Conservation (phyloP, 352 stramenopile species). For the Thalassiosira mediterranea region DNA sequence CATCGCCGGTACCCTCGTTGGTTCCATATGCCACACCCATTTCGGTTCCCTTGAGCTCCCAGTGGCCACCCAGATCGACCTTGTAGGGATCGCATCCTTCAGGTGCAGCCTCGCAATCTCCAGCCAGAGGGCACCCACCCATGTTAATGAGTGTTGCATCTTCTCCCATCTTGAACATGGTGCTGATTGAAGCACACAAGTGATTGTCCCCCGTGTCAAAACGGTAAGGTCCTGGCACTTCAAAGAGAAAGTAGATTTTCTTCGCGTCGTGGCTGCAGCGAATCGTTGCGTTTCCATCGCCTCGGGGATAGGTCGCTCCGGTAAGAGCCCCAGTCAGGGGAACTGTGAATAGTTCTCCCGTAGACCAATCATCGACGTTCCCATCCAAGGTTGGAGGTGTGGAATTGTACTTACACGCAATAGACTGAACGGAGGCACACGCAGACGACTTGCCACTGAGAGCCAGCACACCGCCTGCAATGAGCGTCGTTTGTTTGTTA, state of each 20-base stretch:
- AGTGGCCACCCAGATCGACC: constrained; percentile 50
- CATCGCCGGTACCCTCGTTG: constrained; percentile 28
- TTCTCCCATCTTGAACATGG: constrained; percentile 53
- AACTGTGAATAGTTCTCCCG: constrained; percentile 1
- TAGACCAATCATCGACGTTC: constrained; percentile 18
- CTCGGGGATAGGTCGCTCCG: constrained; percentile 4
- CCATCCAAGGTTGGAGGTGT: constrained; percentile 31
- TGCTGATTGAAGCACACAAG: constrained; percentile 30
- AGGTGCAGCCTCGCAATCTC: constrained; percentile 5
- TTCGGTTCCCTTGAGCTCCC: constrained; percentile 34
- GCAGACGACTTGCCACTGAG: background rate
- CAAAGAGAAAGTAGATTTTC: constrained; percentile 43
- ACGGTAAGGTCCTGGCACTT: constrained; percentile 36
- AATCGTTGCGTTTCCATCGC: constrained; percentile 16
- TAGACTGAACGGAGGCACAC: constrained; percentile 2
- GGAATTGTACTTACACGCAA: background rate
- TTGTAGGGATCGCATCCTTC: constrained; percentile 34
- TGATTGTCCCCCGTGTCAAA: constrained; percentile 36
- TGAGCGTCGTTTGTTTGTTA: background rate
- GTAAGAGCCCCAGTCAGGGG: constrained; percentile 3
- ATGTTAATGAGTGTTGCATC: constrained; percentile 40
- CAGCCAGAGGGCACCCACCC: constrained; percentile 42
- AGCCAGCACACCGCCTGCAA: background rate
- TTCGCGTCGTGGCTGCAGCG: constrained; percentile 38
- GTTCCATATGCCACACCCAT: constrained; percentile 15